These are phyloP conservation scores for Plasmodium berghei DNA, from an alignment of 169 alveolate genomes.

Conservation along the genomic window DNA sequence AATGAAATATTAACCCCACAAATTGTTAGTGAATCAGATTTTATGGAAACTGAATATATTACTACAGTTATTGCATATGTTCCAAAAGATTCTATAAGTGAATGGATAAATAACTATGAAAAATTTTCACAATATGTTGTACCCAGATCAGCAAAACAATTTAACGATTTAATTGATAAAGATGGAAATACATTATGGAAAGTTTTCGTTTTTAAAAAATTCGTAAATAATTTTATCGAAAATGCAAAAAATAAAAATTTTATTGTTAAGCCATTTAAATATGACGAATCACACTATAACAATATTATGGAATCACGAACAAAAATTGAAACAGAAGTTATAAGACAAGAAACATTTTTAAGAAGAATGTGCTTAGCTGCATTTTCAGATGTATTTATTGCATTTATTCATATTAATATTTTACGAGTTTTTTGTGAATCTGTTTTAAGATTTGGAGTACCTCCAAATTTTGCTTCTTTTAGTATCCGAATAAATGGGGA, in stretches of 20 bases:
- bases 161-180: slow-evolving; percentile 82
- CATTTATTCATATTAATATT: slow-evolving; percentile 91
- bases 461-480: slow-evolving; percentile 90
- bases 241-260: slow-evolving; percentile 84
- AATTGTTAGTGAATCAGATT: slow-evolving; percentile 83
- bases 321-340: slow-evolving; percentile 88
- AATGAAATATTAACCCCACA: slow-evolving; percentile 91
- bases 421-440: slow-evolving; percentile 93
- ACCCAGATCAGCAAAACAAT: slow-evolving; percentile 87
- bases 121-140: slow-evolving; percentile 85
- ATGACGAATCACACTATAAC: slow-evolving; percentile 87
- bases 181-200: slow-evolving; percentile 87
- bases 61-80: slow-evolving; percentile 88
- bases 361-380: slow-evolving; percentile 90
- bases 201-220: slow-evolving; percentile 85
- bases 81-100: slow-evolving; percentile 85
- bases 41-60: slow-evolving; percentile 88
- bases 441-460: slow-evolving; percentile 92
- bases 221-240: slow-evolving; percentile 83
- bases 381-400: slow-evolving; percentile 91
- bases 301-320: slow-evolving; percentile 84
- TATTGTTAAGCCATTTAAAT: slow-evolving; percentile 85
- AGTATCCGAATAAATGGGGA: slow-evolving; percentile 79
- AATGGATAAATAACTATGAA: slow-evolving; percentile 83
- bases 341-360: slow-evolving; percentile 89